These are phyloP conservation scores for Cyberlindnera mycetangii DNA, from an alignment of 805 yeast genomes.

Conservation along the genomic window DNA sequence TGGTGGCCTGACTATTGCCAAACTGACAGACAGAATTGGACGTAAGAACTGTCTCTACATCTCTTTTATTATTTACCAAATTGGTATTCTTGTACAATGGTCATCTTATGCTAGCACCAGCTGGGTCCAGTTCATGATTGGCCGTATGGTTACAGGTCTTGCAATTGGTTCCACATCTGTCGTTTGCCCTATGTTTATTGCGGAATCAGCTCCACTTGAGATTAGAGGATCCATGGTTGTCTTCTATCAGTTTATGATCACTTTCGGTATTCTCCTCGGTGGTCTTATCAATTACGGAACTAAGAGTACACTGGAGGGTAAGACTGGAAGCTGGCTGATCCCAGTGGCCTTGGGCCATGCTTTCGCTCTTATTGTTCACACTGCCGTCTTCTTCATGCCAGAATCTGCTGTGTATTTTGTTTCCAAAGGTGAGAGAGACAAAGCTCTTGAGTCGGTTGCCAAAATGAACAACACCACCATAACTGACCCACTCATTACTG, in stretches of 20 bases:
- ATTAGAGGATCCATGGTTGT: constrained; percentile 74
- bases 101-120: constrained; percentile 36
- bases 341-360: constrained; percentile 52
- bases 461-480: constrained; percentile 46
- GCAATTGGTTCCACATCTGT: constrained; percentile 80
- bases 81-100: constrained; percentile 62
- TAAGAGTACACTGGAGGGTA: constrained; percentile 31
- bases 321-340: constrained; percentile 67
- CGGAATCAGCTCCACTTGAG: constrained; percentile 65
- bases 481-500: constrained; percentile 45
- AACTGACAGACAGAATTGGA: constrained; percentile 56
- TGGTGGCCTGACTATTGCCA: constrained; percentile 60
- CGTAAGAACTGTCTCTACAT: constrained; percentile 54
- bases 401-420: constrained; percentile 64
- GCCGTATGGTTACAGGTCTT: constrained; percentile 66
- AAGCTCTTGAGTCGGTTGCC: constrained; percentile 53
- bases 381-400: constrained; percentile 59
- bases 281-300: constrained; percentile 67
- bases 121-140: constrained; percentile 65
- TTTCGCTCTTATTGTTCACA: constrained; percentile 34
- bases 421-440: constrained; percentile 41
- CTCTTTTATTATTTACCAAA: constrained; percentile 53
- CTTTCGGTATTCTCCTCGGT: constrained; percentile 70
- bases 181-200: constrained; percentile 68
- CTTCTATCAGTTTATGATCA: constrained; percentile 66